Evolutionary conservation across 2,329 filamentous ascomycete species (phyloP).

Genomic region (Paecilomyces variotii): DNA sequence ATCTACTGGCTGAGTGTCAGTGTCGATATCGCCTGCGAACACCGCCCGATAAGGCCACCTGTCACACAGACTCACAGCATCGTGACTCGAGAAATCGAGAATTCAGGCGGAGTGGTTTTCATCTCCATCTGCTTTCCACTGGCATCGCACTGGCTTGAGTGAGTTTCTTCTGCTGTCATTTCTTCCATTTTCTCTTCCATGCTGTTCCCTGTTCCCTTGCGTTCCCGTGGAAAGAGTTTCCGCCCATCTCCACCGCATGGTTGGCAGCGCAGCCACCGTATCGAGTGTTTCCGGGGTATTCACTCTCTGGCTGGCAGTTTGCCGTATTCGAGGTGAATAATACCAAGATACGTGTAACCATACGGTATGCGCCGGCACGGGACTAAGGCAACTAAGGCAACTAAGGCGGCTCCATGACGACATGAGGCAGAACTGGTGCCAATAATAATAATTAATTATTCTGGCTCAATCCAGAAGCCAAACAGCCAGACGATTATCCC

Average conservation of each 20-base stretch:
- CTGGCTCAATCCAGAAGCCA: neutral
- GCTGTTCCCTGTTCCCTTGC: neutral
- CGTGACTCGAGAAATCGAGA: no score
- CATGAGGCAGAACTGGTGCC: neutral
- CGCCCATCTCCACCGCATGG: neutral
- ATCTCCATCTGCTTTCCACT: neutral
- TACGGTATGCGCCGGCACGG: neutral
- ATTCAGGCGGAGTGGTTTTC: neutral
- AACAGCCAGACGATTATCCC: neutral
- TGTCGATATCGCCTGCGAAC: neutral
- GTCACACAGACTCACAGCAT: neutral
- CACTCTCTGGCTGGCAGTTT: no score
- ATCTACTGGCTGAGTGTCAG: neutral
- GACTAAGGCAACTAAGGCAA: neutral
- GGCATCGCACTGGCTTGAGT: neutral
- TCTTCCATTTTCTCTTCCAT: neutral
- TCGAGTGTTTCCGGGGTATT: neutral
- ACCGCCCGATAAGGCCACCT: neutral
- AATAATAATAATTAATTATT: neutral
- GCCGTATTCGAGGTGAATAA: neutral
- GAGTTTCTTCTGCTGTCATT: neutral
- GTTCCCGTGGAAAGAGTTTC: neutral
- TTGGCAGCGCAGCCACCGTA: neutral
- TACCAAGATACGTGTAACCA: neutral
- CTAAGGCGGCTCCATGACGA: neutral